phyloP scores from a whole-genome alignment of 2,329 filamentous ascomycete species.

The Alternaria alternata region DNA sequence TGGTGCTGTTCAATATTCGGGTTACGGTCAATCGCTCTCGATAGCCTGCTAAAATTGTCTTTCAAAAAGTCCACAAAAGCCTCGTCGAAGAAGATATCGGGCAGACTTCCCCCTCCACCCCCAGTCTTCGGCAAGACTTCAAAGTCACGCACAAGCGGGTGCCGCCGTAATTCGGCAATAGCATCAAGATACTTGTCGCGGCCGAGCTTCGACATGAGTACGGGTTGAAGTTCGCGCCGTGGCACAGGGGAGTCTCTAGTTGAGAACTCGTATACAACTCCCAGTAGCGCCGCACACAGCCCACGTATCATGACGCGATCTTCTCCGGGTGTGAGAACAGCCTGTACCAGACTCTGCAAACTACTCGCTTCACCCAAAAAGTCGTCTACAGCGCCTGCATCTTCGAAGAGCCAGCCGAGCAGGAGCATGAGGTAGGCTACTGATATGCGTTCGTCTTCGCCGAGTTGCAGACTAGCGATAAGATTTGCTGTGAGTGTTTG shows the following conservation, averaged over 20 bases:
- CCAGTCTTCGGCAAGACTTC: conserved; percentile 79
- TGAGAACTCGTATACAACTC: conserved; percentile 94
- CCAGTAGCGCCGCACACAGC: conserved; percentile 82
- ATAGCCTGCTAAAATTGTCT: conserved; percentile 88
- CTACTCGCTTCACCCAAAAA: conserved; percentile 92
- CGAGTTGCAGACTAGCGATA: conserved; percentile 77
- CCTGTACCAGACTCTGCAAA: conserved; percentile 83
- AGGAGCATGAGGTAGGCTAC: conserved; percentile 91
- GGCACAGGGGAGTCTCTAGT: conserved; percentile 95
- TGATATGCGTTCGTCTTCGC: conserved; percentile 78
- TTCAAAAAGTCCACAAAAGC: conserved; percentile 94
- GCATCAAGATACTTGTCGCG: conserved; percentile 88
- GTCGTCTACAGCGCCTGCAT: conserved; percentile 89
- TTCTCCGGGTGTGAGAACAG: conserved; percentile 62
- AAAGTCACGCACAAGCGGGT: conserved; percentile 84
- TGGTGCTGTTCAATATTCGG: conserved; percentile 86
- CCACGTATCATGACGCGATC: conserved; percentile 77
- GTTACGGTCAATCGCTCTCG: conserved; percentile 87
- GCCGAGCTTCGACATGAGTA: conserved; percentile 79
- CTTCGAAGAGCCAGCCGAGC: conserved; percentile 89
- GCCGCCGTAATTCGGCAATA: conserved; percentile 77
- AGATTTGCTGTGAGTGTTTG: conserved; percentile 88
- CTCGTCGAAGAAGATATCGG: conserved; percentile 85
- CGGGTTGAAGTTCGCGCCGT: conserved; percentile 78
- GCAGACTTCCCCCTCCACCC: conserved; percentile 61